Percentiles rank a stretch among this genome's conserved stretches.
Conservation (phyloP, 2,329 filamentous ascomycete genomes). For the Neodidymelliopsis sp. region DNA sequence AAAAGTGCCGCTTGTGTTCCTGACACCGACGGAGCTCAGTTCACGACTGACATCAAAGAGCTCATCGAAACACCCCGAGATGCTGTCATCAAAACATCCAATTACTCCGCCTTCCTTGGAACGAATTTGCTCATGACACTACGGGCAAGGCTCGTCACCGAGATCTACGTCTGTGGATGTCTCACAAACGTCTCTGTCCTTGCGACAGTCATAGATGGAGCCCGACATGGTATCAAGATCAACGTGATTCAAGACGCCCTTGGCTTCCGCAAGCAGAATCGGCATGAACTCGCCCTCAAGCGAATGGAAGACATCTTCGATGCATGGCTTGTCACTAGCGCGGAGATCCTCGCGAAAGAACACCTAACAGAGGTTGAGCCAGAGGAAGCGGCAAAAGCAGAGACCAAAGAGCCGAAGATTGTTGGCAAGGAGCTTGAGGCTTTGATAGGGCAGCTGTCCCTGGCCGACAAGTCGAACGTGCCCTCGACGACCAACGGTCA, state of each 20-base stretch:
- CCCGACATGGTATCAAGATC: constrained; percentile 84
- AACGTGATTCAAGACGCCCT: constrained; percentile 89
- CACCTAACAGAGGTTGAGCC: constrained; percentile 11
- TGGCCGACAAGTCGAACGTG: constrained; percentile 10
- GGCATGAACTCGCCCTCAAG: constrained; percentile 74
- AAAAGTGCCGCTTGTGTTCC: constrained; percentile 53
- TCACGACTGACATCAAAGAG: constrained; percentile 57
- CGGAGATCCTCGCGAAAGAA: constrained; percentile 62
- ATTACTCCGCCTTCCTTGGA: constrained; percentile 87
- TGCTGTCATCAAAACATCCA: constrained; percentile 69
- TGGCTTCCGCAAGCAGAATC: constrained; percentile 74
- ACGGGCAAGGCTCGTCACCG: constrained; percentile 85
- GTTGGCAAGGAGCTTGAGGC: constrained; percentile 30
- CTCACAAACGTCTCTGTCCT: constrained; percentile 89
- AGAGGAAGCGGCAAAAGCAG: constrained; percentile 9
- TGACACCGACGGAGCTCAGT: constrained; percentile 57
- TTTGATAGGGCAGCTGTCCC: constrained; percentile 32
- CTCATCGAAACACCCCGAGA: constrained; percentile 61
- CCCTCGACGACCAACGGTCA: background rate
- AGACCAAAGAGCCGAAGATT: background rate
- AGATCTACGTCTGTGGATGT: constrained; percentile 87
- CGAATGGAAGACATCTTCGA: constrained; percentile 78
- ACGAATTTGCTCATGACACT: constrained; percentile 77
- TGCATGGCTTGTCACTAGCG: constrained; percentile 68
- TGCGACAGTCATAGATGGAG: constrained; percentile 90